These are phyloP conservation scores for Phytophthora tentaculata DNA, from an alignment of 352 stramenopile genomes.

Conservation along the genomic window DNA sequence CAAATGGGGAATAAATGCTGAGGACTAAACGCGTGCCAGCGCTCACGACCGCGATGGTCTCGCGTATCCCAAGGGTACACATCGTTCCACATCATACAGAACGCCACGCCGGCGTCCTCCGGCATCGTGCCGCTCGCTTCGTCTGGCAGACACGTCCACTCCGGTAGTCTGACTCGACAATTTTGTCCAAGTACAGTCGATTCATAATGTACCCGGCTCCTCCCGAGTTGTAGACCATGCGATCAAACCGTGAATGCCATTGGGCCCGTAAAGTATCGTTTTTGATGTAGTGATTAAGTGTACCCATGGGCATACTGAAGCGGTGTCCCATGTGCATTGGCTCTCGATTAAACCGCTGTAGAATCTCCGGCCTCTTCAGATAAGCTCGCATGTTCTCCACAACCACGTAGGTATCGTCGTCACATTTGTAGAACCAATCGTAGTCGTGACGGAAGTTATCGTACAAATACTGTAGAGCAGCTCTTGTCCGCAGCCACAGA, in stretches of 20 bases:
- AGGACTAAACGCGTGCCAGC: constrained; percentile 71
- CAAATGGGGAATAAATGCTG: constrained; percentile 44
- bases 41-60: constrained; percentile 66
- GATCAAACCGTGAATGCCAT: constrained; percentile 51
- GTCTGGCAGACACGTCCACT: constrained; percentile 65
- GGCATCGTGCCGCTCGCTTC: constrained; percentile 63
- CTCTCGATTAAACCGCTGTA: constrained; percentile 51
- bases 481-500: constrained; percentile 77
- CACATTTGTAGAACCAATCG: constrained; percentile 87
- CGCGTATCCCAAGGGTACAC: constrained; percentile 78
- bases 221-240: constrained; percentile 81
- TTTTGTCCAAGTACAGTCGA: constrained; percentile 64
- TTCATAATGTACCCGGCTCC: constrained; percentile 80
- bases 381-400: constrained; percentile 75
- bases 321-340: constrained; percentile 81
- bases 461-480: constrained; percentile 66
- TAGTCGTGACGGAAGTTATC: constrained; percentile 70
- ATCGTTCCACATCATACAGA: constrained; percentile 81
- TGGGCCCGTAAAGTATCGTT: constrained; percentile 49
- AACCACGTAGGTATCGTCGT: constrained; percentile 81
- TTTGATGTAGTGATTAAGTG: constrained; percentile 67
- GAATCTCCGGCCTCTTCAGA: constrained; percentile 61
- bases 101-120: constrained; percentile 75
- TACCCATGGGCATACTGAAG: constrained; percentile 62
- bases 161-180: constrained; percentile 52